Evolutionary conservation across 345 rosid genomes (phyloP).

Genomic region (sweet orange (Citrus sinensis)): DVS_A1.0 CM039168.1:28158001-28158500

Average conservation of each 20-base stretch:
- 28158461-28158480: not conserved
- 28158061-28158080: conserved; percentile 1
- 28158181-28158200: conserved; percentile 60
- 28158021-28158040: conserved; percentile 60
- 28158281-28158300: not conserved
- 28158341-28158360: not conserved
- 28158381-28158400: not conserved
- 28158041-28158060: conserved; percentile 1
- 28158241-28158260: not conserved
- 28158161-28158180: conserved; percentile 37
- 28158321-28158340: not conserved
- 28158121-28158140: conserved; percentile 17
- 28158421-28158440: not conserved
- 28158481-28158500: not conserved
- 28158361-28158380: not conserved
- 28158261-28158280: not conserved
- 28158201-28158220: not conserved
- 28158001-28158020: conserved; percentile 72
- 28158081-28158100: conserved; percentile 4
- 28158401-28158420: not conserved
- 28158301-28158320: not conserved
- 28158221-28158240: not conserved
- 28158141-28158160: conserved; percentile 61
- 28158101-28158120: conserved; percentile 3
- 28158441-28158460: not conserved